A percentile compares a stretch with the other conserved stretches of the same genome.
Conservation (phyloP, 2,329 filamentous ascomycete species). For the Fusarium sublunatum region DNA sequence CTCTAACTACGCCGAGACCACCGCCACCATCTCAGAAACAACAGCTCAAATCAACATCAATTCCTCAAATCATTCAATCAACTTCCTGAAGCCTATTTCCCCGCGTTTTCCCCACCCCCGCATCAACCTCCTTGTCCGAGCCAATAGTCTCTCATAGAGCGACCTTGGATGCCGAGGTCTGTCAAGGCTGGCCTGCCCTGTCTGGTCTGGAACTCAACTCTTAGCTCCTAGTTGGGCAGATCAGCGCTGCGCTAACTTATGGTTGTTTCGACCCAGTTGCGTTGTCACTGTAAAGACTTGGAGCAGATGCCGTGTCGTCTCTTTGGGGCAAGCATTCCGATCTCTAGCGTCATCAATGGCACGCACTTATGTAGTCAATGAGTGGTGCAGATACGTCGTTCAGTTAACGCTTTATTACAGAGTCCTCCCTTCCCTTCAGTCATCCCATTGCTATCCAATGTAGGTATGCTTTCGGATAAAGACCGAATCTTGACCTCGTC, state of each 20-base stretch:
- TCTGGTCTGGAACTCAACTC: not conserved
- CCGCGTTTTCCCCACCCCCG: slow-evolving; percentile 36
- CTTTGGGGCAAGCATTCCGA: slow-evolving; percentile 17
- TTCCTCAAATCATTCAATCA: slow-evolving; percentile 12
- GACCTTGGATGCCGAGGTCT: slow-evolving; percentile 37
- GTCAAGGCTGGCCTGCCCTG: slow-evolving; percentile 2
- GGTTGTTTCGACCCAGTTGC: slow-evolving; percentile 36
- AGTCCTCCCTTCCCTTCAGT: slow-evolving; percentile 3
- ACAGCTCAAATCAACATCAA: not conserved
- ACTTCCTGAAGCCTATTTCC: slow-evolving; percentile 13
- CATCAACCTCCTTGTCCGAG: slow-evolving; percentile 19
- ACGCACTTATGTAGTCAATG: not conserved
- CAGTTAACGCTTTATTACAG: not conserved
- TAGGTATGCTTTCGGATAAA: slow-evolving; percentile 30
- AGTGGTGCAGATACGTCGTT: not conserved
- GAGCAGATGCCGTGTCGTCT: slow-evolving; percentile 15
- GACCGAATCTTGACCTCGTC: slow-evolving; percentile 29
- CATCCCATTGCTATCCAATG: not conserved
- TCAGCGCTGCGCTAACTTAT: slow-evolving; percentile 29
- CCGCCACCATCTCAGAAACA: not conserved
- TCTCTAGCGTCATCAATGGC: not conserved
- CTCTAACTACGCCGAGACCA: not conserved
- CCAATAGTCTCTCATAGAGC: slow-evolving; percentile 28
- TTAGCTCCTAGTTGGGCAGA: slow-evolving; percentile 15
- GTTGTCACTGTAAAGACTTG: slow-evolving; percentile 13